These are phyloP conservation scores for Trichomonascaceae sp. DNA, from an alignment of 1,139 yeast genomes.

Conservation along the genomic window DNA sequence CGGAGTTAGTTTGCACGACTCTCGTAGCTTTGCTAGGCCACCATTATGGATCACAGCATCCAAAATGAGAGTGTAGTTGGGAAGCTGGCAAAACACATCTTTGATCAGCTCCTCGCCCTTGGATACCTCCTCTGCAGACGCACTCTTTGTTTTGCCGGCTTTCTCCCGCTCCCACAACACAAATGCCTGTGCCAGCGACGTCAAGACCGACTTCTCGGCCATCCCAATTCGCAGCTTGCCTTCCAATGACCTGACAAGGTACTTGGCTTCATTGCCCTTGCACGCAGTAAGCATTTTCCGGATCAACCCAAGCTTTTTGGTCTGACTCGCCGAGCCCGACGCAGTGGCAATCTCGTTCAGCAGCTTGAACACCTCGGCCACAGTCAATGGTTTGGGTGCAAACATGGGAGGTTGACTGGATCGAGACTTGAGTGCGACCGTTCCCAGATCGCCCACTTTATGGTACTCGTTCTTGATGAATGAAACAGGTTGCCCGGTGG, in stretches of 20 bases:
- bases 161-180: conserved; percentile 39
- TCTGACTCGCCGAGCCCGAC: conserved; percentile 78
- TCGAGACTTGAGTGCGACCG: conserved; percentile 75
- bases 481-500: conserved; percentile 68
- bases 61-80: conserved; percentile 74
- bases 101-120: conserved; percentile 66
- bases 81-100: conserved; percentile 84
- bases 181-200: conserved; percentile 76
- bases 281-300: conserved; percentile 80
- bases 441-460: conserved; percentile 80
- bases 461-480: conserved; percentile 66
- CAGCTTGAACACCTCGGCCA: conserved; percentile 58
- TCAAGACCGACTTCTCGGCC: conserved; percentile 83
- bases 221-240: conserved; percentile 88
- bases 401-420: conserved; percentile 87
- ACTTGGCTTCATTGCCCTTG: conserved; percentile 81
- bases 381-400: conserved; percentile 70
- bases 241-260: conserved; percentile 75
- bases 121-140: conserved; percentile 13
- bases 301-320: conserved; percentile 60
- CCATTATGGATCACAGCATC: conserved; percentile 42
- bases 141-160: conserved; percentile 12
- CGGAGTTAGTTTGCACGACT: conserved; percentile 66
- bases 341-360: conserved; percentile 65
- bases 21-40: conserved; percentile 54